phyloP scores from a whole-genome alignment of 2,329 filamentous ascomycete genomes.

The Ceratocystis albifundus region DNA sequence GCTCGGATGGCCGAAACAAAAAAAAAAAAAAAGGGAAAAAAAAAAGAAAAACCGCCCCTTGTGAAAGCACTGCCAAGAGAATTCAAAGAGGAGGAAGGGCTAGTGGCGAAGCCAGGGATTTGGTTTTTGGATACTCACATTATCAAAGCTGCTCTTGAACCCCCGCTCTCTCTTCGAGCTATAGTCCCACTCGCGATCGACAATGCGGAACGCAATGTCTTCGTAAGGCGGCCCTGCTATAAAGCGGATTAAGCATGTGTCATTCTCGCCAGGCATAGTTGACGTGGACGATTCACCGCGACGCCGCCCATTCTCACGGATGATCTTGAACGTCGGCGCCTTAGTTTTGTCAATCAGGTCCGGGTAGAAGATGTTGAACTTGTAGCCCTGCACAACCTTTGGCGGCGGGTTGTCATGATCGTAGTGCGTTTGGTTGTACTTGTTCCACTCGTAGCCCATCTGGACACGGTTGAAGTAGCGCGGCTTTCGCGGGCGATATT shows the following conservation, averaged over 20 bases:
- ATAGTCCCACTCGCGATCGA: constrained; percentile 98
- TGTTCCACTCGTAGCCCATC: constrained; percentile 99
- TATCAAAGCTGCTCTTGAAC: constrained; percentile 94
- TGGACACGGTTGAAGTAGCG: constrained; percentile 96
- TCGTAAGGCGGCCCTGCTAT: constrained; percentile 92
- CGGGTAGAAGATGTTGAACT: constrained; percentile 98
- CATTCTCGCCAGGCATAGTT: constrained; percentile 85
- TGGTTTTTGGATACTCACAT: constrained; percentile 47
- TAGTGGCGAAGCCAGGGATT: constrained; percentile 1
- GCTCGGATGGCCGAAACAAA: constrained; percentile 21
- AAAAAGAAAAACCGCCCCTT: background rate
- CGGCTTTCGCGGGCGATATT: constrained; percentile 82
- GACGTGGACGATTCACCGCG: constrained; percentile 87
- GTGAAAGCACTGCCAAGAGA: too few species aligned
- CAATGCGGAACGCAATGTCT: constrained; percentile 92
- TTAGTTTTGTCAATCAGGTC: constrained; percentile 91
- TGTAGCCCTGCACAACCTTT: constrained; percentile 97
- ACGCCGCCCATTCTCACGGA: constrained; percentile 80
- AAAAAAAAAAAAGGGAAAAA: constrained; percentile 14
- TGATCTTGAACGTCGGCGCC: constrained; percentile 90
- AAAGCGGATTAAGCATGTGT: constrained; percentile 93
- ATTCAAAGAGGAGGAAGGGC: too few species aligned
- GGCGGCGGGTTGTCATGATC: constrained; percentile 96
- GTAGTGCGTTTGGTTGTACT: constrained; percentile 99
- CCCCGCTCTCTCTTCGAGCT: constrained; percentile 89